phyloP scores from a whole-genome alignment of 306 rosid species.

The Vigna angularis region DNA sequence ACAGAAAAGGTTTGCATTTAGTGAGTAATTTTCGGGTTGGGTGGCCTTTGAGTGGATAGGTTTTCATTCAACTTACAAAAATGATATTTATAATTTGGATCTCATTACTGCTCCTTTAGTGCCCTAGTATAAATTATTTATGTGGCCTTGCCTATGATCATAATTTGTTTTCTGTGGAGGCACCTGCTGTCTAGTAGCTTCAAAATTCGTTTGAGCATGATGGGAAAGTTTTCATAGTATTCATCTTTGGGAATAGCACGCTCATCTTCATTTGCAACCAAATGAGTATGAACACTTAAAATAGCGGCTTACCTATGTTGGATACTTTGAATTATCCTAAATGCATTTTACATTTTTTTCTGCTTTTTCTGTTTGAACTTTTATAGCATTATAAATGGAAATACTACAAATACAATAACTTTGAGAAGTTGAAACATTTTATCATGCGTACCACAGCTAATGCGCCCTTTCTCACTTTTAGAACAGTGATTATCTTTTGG shows the following conservation, averaged over 20 bases:
- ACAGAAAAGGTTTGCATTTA: not conserved
- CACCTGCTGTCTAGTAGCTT: not conserved
- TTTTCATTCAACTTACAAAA: not conserved
- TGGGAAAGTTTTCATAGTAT: not conserved
- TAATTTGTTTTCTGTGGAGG: conserved; percentile 5
- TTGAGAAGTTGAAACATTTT: not conserved
- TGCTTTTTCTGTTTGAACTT: not conserved
- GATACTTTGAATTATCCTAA: not conserved
- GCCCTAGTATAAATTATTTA: not conserved
- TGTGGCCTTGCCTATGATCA: not conserved
- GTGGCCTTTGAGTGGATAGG: conserved; percentile 11
- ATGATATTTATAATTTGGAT: not conserved
- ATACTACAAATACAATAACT: not conserved
- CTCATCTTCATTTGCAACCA: not conserved
- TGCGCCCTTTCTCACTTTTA: not conserved
- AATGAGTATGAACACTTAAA: not conserved
- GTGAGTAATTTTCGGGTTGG: not conserved
- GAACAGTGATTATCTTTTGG: not conserved
- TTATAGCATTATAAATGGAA: too few relatives aligned
- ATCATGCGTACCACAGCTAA: not conserved
- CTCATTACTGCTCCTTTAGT: not conserved
- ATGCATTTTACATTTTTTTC: not conserved
- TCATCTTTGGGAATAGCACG: not conserved
- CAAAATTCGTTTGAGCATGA: conserved; percentile 20
- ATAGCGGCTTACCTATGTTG: not conserved